Base-by-base conservation (phyloP, 306 rosid species). In the Urtica urens region DNA sequence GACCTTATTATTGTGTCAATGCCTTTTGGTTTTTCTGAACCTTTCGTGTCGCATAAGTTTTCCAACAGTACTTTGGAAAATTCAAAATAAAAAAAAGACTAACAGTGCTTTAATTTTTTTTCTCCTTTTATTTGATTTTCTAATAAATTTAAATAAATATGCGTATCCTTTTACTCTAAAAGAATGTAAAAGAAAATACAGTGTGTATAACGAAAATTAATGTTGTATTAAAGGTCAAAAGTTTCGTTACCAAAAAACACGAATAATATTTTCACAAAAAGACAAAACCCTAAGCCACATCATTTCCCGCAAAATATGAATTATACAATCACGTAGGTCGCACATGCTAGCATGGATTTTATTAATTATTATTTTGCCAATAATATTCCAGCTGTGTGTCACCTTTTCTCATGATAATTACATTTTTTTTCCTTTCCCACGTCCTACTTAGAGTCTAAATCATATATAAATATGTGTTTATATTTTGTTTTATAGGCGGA, bases 221-320 rank as follows among this genome's bases (percentile, higher is more conserved):
- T 22, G 38, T 46, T 54, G 11, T n/a, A 3, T 48, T 9, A 46
- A 67, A 67, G 59, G 25, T 55, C 21, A 43, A 59, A 61, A 49
- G 63, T 16, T 20, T 28, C 45, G 23, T 27, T 27, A 55, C 59
- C 51, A 9, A 68, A n/a, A n/a, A 67, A 4, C 33, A 15, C 2
- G 11, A 5, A 49, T 4, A 13, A 38, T 51, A 43, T 37, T 38
- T 56, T 43, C 21, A 6, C 18, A 33, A 39, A 23, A 42, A 43
- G 73, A 61, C 73, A 43, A 68, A 56, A 24, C 52, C 46, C 45
- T 4, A 49, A 46, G 23, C 40, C 22, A 22, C 59, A 23, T 55
- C 33, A 52, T 38, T 43, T 31, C 56, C 65, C 45, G 55, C 64
- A 23, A 50, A 27, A 6, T 49, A 10, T 18, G 38, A 28, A 49